phyloP scores from a whole-genome alignment of 768 basidiomycete genomes.

The Mycena metata region DNA sequence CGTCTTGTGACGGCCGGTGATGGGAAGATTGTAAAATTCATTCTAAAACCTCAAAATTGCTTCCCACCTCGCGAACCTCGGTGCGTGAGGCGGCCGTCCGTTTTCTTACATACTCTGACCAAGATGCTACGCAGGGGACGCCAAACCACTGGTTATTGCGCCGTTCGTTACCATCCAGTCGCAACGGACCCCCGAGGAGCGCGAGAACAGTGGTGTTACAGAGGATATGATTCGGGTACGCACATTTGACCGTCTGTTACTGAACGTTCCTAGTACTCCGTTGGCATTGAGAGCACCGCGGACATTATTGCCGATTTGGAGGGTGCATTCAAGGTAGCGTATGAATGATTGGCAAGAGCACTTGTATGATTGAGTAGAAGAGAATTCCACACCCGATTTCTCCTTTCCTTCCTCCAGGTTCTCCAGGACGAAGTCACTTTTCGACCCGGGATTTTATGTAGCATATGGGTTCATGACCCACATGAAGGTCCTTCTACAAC shows the following conservation, averaged over 20 bases:
- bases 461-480: too few species aligned
- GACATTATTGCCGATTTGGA: conserved; percentile 65
- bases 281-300: conserved; percentile 58
- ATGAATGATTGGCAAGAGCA: conserved; percentile 16
- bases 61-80: conserved; percentile 59
- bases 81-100: conserved; percentile 4
- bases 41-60: conserved; percentile 79
- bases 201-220: conserved; percentile 63
- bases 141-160: conserved; percentile 74
- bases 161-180: conserved; percentile 72
- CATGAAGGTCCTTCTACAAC: too few species aligned
- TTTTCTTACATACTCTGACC: background rate
- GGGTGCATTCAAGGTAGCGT: conserved; percentile 49
- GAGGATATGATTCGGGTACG: conserved; percentile 59
- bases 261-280: conserved; percentile 52
- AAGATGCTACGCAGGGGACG: conserved; percentile 52
- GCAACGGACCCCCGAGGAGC: conserved; percentile 65
- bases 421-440: too few species aligned
- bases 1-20: too few species aligned
- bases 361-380: too few species aligned
- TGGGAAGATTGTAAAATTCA: too few species aligned
- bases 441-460: too few species aligned
- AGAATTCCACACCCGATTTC: too few species aligned
- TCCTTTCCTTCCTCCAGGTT: too few species aligned
- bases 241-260: too few species aligned